These are phyloP conservation scores for Trichosporon inkin DNA, from an alignment of 1,284 basidiomycete species.

Conservation along the genomic window DNA sequence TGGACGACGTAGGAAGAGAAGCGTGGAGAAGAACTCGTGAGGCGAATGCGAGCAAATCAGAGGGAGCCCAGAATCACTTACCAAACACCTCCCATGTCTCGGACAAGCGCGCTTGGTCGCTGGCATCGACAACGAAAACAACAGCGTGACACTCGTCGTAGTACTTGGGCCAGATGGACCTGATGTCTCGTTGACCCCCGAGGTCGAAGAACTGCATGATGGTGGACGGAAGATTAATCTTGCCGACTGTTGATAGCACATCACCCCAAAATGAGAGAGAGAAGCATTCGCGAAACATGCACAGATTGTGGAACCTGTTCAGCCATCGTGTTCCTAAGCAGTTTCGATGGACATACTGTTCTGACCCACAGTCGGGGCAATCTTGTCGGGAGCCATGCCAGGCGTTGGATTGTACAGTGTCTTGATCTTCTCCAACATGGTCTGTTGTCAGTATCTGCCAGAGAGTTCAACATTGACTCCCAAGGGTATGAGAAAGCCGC, in stretches of 20 bases:
- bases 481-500: too few species aligned
- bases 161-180: constrained; percentile 87
- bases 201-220: constrained; percentile 92
- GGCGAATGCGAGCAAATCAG: background rate
- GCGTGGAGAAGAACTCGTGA: background rate
- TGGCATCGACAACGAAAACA: constrained; percentile 83
- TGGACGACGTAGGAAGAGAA: background rate
- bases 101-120: constrained; percentile 74
- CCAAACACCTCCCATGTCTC: constrained; percentile 95
- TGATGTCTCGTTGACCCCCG: constrained; percentile 83
- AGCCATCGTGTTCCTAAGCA: background rate
- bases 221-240: constrained; percentile 82
- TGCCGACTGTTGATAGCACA: constrained; percentile 64
- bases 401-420: constrained; percentile 80
- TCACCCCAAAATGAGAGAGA: background rate
- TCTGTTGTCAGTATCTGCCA: constrained; percentile 54
- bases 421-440: constrained; percentile 86
- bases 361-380: constrained; percentile 88
- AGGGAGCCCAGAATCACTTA: constrained; percentile 49
- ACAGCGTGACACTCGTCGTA: constrained; percentile 93
- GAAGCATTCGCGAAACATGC: background rate
- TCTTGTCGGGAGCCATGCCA: constrained; percentile 78
- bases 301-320: background rate
- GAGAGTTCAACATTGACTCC: too few species aligned
- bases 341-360: constrained; percentile 62